A percentile compares a stretch with the other conserved stretches of the same genome.
Evolutionary conservation across 495 filamentous ascomycete genomes (phyloP).

Genomic region (Immersiella caudata): DNA sequence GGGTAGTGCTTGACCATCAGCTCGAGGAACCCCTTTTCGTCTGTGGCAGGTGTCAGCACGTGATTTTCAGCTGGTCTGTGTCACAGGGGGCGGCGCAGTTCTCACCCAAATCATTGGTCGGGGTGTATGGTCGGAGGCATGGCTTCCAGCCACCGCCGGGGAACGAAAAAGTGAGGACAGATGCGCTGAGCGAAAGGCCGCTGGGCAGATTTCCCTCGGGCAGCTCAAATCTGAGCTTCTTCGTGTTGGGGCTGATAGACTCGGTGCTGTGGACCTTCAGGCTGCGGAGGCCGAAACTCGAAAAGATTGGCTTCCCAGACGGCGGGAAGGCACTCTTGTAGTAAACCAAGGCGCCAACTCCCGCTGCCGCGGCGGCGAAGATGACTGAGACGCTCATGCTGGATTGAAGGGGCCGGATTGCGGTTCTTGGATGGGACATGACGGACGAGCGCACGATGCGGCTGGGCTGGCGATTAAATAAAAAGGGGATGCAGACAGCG

Average conservation of each 20-base stretch:
- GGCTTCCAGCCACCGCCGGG: slow-evolving; percentile 57
- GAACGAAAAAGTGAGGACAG: slow-evolving; percentile 58
- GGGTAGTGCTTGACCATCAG: slow-evolving; percentile 69
- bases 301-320: slow-evolving; percentile 32
- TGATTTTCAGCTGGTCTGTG: neutral
- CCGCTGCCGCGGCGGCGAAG: slow-evolving; percentile 34
- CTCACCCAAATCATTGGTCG: slow-evolving; percentile 57
- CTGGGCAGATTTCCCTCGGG: slow-evolving; percentile 52
- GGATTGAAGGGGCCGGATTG: slow-evolving; percentile 22
- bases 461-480: slow-evolving; percentile 20
- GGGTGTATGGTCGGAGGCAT: slow-evolving; percentile 62
- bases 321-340: slow-evolving; percentile 22
- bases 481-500: neutral
- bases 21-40: slow-evolving; percentile 57
- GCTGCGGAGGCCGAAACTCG: slow-evolving; percentile 40
- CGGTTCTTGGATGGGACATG: slow-evolving; percentile 16
- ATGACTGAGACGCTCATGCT: slow-evolving; percentile 35
- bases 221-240: slow-evolving; percentile 63
- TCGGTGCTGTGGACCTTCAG: slow-evolving; percentile 55
- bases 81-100: neutral
- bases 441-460: neutral
- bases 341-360: slow-evolving; percentile 33
- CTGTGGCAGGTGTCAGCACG: slow-evolving; percentile 35
- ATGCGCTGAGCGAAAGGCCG: slow-evolving; percentile 58
- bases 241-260: slow-evolving; percentile 66